Conservation (phyloP, 2,329 filamentous ascomycete species). For the Didymella pinodella region DNA sequence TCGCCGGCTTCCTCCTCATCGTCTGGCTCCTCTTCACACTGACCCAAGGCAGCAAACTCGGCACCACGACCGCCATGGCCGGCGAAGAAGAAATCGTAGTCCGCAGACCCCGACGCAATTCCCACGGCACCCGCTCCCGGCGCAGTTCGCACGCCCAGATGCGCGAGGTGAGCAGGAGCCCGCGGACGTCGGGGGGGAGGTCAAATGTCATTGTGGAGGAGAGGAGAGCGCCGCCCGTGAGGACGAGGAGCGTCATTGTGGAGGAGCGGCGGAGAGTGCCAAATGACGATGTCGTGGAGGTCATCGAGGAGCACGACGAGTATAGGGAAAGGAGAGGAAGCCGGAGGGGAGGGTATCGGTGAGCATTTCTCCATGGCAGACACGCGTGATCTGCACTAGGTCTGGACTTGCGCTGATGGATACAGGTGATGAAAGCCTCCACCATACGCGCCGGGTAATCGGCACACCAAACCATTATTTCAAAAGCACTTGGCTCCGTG, state of each 20-base stretch:
- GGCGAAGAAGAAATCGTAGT: constrained; percentile 68
- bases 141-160: constrained; percentile 43
- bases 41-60: constrained; percentile 40
- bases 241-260: constrained; percentile 53
- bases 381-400: constrained; percentile 9
- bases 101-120: constrained; percentile 39
- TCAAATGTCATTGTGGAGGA: constrained; percentile 52
- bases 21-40: constrained; percentile 60
- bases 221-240: constrained; percentile 36
- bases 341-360: constrained; percentile 58
- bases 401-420: constrained; percentile 10
- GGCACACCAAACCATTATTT: neutral
- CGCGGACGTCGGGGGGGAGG: constrained; percentile 41
- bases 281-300: constrained; percentile 65
- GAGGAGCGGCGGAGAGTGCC: constrained; percentile 55
- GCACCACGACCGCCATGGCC: constrained; percentile 51
- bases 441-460: constrained; percentile 4
- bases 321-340: constrained; percentile 50
- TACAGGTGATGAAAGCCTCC: constrained; percentile 17
- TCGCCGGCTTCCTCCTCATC: constrained; percentile 62
- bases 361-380: constrained; percentile 31
- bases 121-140: constrained; percentile 44
- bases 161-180: constrained; percentile 50
- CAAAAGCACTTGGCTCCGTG: neutral
- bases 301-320: constrained; percentile 63